phyloP scores from a whole-genome alignment of 2,329 filamentous ascomycete species.

The Ophiosphaerella herpotricha region DNA sequence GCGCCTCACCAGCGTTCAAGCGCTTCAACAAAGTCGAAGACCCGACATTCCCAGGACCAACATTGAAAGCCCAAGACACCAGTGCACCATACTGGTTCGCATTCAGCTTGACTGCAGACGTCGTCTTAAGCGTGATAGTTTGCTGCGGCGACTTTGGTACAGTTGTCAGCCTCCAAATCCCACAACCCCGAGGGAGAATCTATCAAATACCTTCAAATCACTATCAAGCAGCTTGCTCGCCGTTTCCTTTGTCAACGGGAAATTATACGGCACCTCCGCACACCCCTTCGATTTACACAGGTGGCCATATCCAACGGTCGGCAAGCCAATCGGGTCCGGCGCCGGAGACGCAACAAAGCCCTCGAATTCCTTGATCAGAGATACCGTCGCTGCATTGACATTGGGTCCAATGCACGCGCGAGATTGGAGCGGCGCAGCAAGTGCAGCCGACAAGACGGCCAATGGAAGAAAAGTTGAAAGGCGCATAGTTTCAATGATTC shows the following conservation, averaged over 20 bases:
- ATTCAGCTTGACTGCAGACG: constrained; percentile 47
- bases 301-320: constrained; percentile 59
- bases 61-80: constrained; percentile 58
- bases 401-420: constrained; percentile 22
- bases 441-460: not conserved
- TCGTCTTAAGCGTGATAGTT: constrained; percentile 23
- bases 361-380: constrained; percentile 47
- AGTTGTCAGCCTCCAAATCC: not conserved
- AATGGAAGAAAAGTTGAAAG: constrained; percentile 1
- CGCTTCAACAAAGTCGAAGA: constrained; percentile 50
- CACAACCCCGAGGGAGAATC: too few species aligned
- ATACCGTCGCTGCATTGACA: constrained; percentile 43
- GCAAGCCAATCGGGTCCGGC: constrained; percentile 52
- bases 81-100: constrained; percentile 60
- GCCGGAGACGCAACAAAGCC: constrained; percentile 36
- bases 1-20: constrained; percentile 52
- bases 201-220: constrained; percentile 44
- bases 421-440: constrained; percentile 10
- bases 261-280: constrained; percentile 52
- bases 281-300: constrained; percentile 51
- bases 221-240: constrained; percentile 49
- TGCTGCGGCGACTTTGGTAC: constrained; percentile 20
- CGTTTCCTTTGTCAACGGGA: constrained; percentile 51
- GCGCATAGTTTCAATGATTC: not conserved
- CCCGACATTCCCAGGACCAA: constrained; percentile 51